Evolutionary conservation across 148 eudicot genomes (phyloP).

Genomic region (Persicaria tinctoria): DNA sequence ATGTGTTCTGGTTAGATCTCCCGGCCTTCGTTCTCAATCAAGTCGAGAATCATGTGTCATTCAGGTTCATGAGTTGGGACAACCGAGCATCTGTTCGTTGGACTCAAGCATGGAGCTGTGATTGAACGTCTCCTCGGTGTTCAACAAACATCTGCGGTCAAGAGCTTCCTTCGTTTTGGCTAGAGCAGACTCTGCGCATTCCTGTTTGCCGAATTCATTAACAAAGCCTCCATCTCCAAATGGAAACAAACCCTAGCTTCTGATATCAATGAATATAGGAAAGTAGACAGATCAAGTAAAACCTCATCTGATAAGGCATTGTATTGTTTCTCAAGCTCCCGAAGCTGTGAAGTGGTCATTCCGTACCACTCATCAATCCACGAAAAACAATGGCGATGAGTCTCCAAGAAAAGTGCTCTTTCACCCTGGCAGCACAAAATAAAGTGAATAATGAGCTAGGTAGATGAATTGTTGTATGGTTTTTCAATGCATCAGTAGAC

Average conservation of each 20-base stretch:
- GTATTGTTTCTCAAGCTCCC: conserved; percentile 40
- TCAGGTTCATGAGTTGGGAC: neutral
- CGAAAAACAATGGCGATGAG: conserved; percentile 48
- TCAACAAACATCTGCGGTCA: neutral
- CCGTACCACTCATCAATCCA: conserved; percentile 78
- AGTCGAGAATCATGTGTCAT: neutral
- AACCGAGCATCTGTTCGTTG: conserved; percentile 3
- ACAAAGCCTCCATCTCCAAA: neutral
- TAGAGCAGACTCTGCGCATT: neutral
- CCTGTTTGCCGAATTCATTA: neutral
- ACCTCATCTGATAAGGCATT: conserved; percentile 23
- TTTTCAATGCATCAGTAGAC: too few species aligned
- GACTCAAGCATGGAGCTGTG: neutral
- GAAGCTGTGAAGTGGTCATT: conserved; percentile 28
- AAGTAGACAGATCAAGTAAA: neutral
- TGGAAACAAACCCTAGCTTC: neutral
- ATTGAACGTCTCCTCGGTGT: neutral
- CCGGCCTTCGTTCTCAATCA: too few species aligned
- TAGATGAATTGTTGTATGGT: neutral
- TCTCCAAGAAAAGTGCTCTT: conserved; percentile 59
- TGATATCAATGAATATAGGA: neutral
- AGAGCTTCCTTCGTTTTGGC: neutral
- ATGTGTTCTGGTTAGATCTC: too few species aligned
- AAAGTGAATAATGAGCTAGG: neutral
- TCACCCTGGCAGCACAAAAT: conserved; percentile 40